Conservation (phyloP, 1,284 basidiomycete species). For the Heliocybe sulcata region DNA sequence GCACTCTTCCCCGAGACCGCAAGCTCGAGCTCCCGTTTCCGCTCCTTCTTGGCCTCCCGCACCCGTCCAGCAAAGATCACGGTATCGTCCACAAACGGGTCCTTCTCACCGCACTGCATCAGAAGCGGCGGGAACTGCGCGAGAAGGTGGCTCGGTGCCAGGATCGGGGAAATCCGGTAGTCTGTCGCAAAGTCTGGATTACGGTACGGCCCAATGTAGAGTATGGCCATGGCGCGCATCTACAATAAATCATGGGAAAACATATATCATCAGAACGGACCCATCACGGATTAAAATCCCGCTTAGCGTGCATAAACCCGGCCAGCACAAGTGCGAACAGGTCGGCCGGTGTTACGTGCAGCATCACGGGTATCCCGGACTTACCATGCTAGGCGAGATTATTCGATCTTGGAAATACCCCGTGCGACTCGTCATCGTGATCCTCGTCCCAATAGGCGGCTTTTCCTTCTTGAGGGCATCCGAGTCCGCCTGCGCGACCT, state of each 20-base stretch:
- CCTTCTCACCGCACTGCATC: conserved; percentile 92
- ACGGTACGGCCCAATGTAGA: conserved; percentile 90
- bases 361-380: conserved; percentile 19
- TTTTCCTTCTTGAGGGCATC: conserved; percentile 12
- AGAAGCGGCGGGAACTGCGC: conserved; percentile 92
- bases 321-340: background rate
- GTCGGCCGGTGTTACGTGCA: background rate
- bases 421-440: conserved; percentile 95
- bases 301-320: background rate
- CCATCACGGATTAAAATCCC: too few species aligned
- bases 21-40: conserved; percentile 62
- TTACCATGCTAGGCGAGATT: conserved; percentile 86
- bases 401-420: conserved; percentile 93
- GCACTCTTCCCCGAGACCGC: conserved; percentile 48
- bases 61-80: conserved; percentile 92
- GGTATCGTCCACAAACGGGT: conserved; percentile 94
- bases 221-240: conserved; percentile 98
- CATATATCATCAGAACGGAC: background rate
- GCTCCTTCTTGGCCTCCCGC: conserved; percentile 83
- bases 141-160: conserved; percentile 78
- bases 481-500: background rate
- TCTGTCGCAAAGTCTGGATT: conserved; percentile 93
- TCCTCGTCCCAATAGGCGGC: conserved; percentile 67
- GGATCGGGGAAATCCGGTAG: conserved; percentile 92
- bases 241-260: conserved; percentile 25